phyloP scores from a whole-genome alignment of 768 basidiomycete genomes.

The Fistulinella prunicolor region DNA sequence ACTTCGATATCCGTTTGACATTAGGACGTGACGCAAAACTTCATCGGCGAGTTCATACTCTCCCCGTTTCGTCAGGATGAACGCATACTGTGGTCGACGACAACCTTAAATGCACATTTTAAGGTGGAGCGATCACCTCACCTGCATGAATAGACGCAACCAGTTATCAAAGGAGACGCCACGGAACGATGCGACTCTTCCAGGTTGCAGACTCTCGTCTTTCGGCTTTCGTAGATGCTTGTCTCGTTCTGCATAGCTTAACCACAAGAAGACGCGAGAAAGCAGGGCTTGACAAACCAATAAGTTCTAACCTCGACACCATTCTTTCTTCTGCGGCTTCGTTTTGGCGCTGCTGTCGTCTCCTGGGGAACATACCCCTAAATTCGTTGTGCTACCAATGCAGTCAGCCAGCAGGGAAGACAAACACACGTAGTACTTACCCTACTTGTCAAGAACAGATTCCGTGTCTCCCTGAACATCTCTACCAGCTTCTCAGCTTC shows the following conservation, averaged over 20 bases:
- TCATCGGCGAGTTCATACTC: constrained; percentile 71
- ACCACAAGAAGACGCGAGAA: not conserved
- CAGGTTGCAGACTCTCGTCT: constrained; percentile 38
- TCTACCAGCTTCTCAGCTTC: constrained; percentile 87
- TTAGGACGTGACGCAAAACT: constrained; percentile 67
- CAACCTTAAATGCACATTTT: constrained; percentile 3
- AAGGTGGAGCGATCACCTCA: constrained; percentile 24
- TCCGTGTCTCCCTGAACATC: constrained; percentile 82
- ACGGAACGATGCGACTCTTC: constrained; percentile 67
- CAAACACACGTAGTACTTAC: constrained; percentile 45
- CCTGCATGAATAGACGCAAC: constrained; percentile 84
- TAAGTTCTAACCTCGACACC: constrained; percentile 69
- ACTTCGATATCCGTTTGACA: constrained; percentile 71
- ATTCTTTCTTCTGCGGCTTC: constrained; percentile 70
- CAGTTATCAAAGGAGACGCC: constrained; percentile 83
- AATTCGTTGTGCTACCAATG: constrained; percentile 49
- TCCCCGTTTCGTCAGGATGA: constrained; percentile 60
- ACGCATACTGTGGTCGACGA: constrained; percentile 57
- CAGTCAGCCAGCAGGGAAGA: constrained; percentile 5
- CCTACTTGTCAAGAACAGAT: constrained; percentile 74
- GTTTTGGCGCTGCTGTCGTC: constrained; percentile 37
- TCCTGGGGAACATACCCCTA: constrained; percentile 64
- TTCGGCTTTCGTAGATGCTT: constrained; percentile 48
- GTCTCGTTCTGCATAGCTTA: constrained; percentile 50
- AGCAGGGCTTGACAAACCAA: constrained; percentile 45